Percentiles rank a stretch among this genome's conserved stretches.
Conservation (phyloP, 352 stramenopile genomes). For the Phytopythium sindhum region DNA sequence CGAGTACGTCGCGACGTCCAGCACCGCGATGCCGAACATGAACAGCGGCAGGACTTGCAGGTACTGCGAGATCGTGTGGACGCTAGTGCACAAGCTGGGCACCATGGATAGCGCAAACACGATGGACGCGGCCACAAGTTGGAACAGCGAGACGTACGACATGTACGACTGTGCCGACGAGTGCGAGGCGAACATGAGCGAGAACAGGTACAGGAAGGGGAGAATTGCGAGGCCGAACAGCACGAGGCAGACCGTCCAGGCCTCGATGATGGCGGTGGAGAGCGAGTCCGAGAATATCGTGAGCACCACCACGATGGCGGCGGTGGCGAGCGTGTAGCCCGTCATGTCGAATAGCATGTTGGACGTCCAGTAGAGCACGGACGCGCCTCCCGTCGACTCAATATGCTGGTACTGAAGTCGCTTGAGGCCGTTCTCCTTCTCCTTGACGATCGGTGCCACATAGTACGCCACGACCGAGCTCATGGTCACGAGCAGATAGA, state of each 20-base stretch:
- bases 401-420: constrained; percentile 72
- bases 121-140: constrained; percentile 52
- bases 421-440: constrained; percentile 70
- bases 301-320: constrained; percentile 30
- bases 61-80: constrained; percentile 33
- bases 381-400: constrained; percentile 31
- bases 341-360: constrained; percentile 68
- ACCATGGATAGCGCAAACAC: constrained; percentile 46
- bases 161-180: constrained; percentile 79
- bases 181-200: constrained; percentile 67
- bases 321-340: constrained; percentile 30
- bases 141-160: constrained; percentile 67
- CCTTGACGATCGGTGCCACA: constrained; percentile 56
- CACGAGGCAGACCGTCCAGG: constrained; percentile 32
- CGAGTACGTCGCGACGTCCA: constrained; percentile 54
- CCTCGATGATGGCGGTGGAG: constrained; percentile 27
- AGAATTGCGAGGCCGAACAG: constrained; percentile 53
- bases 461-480: constrained; percentile 70
- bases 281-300: constrained; percentile 34
- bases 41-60: constrained; percentile 63
- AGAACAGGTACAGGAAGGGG: constrained; percentile 62
- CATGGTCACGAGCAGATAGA: constrained; percentile 70
- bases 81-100: constrained; percentile 47
- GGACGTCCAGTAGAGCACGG: constrained; percentile 63
- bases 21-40: constrained; percentile 39